Base-by-base conservation (phyloP, 495 filamentous ascomycete species). In the Sordaria brevicollis region DNA sequence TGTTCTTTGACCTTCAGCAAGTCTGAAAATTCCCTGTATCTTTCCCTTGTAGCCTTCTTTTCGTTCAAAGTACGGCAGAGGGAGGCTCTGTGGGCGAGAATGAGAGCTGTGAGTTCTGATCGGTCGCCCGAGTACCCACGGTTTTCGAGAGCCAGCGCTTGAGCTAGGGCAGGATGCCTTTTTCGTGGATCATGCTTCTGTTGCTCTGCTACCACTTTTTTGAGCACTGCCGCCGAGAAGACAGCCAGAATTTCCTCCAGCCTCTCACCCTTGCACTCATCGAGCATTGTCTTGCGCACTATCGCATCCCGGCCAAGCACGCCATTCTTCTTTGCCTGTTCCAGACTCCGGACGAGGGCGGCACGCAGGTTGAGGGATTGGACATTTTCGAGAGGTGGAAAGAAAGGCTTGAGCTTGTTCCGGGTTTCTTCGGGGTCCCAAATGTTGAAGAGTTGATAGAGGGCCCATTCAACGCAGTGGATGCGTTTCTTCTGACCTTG, bases 341-440 rank as follows among this genome's bases (percentile, higher is more conserved):
- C 89, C 39, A 97, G 83, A 65, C 84, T 85, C 72, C 92, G 85
- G 72, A 92, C 92, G n/a, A 96, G 81, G 29, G 93, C 93, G 25
- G 92, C 89, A 70, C 93, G 92, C 13, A 97, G 87, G 76, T 96
- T 96, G 73, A 94, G 83, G 5, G 93, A 96, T 75, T 95, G 93
- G 37, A 96, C 85, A 25, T 92, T 90, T 76, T 94, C 92, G 73
- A 92, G 84, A 8, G 93, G 91, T 39, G 93, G 93, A 77, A 93
- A 96, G 83, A 94, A 96, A 0, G 93, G 92, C 43, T 89, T 91
- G 13, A 96, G 85, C 86, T 95, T 96, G 89, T 89, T 88, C 73
- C 88, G 85, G 31, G 92, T 85, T 67, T 89, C 88, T 38, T 89
- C 85, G 19, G 86, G 87, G 76, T 95, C 92, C 90, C 91, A 96